A percentile compares a stretch with the other conserved stretches of the same genome.
Evolutionary conservation across 768 basidiomycete genomes (phyloP).

Genomic region (Amanita rubescens): DNA sequence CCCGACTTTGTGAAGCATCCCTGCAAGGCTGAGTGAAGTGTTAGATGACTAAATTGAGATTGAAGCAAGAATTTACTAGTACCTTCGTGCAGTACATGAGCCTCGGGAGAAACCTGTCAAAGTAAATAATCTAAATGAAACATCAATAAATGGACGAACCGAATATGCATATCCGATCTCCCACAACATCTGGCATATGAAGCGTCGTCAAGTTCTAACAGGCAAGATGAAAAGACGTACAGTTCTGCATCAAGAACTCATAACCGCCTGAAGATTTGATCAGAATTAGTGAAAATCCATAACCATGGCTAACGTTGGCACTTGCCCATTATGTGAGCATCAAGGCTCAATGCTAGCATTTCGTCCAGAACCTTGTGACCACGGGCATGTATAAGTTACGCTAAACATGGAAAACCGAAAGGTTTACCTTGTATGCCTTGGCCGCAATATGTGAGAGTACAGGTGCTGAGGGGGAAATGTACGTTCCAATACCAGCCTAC

Average conservation of each 20-base stretch:
- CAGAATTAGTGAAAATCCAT: too few species aligned
- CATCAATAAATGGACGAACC: not conserved
- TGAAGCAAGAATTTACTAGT: not conserved
- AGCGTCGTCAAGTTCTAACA: not conserved
- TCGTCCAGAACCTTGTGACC: slow-evolving; percentile 25
- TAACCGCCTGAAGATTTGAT: not conserved
- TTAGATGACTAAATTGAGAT: not conserved
- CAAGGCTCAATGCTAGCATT: slow-evolving; percentile 21
- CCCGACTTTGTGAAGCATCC: slow-evolving; percentile 47
- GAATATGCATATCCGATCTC: not conserved
- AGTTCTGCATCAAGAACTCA: slow-evolving; percentile 9
- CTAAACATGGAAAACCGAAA: too few species aligned
- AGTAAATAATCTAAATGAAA: not conserved
- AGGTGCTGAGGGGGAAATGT: slow-evolving; percentile 17
- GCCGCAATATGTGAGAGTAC: slow-evolving; percentile 32
- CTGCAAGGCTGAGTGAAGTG: slow-evolving; percentile 29
- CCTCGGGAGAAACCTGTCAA: slow-evolving; percentile 51
- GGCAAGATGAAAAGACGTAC: not conserved
- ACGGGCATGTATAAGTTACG: not conserved
- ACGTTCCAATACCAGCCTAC: too few species aligned
- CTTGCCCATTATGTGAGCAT: too few species aligned
- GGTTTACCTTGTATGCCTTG: slow-evolving; percentile 21
- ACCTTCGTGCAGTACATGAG: slow-evolving; percentile 54
- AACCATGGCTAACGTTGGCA: too few species aligned
- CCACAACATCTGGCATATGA: not conserved